Base-by-base conservation (phyloP, 495 filamentous ascomycete genomes). In the Aspergillus egyptiacus region DNA sequence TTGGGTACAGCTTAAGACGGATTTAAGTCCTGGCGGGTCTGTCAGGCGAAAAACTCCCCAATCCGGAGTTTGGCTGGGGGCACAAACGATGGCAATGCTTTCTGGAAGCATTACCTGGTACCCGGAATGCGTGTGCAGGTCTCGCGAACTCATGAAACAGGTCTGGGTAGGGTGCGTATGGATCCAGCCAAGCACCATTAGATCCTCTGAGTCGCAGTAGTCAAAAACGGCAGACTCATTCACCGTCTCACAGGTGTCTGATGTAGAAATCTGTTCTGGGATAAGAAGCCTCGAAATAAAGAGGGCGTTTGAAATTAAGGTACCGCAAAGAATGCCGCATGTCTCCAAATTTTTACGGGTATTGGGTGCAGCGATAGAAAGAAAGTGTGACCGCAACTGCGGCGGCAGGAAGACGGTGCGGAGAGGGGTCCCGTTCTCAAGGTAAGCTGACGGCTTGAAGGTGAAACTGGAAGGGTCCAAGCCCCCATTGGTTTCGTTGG, bases 141-240 rank as follows among this genome's bases (percentile, higher is more conserved):
- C 93, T 27, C 91, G 76, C 25, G 84, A 90, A 67, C 89, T 95
- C 88, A 98, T 93, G 63, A 98, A 98, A 63, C 93, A 98, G 1
- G 89, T 95, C 70, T 98, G 94, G 0, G 83, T 87, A 0, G 93
- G 93, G 62, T 98, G 93, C 0, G 93, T 98, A 63, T 98, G 93
- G 48, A 98, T 98, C 93, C 93, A 98, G 45, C 93, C 93, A 7
- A 96, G 75, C 50, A 93, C 82, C 68, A 96, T 83, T 31, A 97
- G 61, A 35, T 96, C 87, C 56, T 96, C 83, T 6, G 72, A 75
- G 54, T 91, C 83, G 58, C 87, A 91, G 60, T 90, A 97, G 25
- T 94, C 87, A 35, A 96, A 86, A 18, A 95, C 76, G 0, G 78
- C 81, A 28, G 73, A 75, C 59, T 95, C 91, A 55, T 96, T 90